phyloP scores from a whole-genome alignment of 345 rosid species.

The Physaria fendleri region DNA sequence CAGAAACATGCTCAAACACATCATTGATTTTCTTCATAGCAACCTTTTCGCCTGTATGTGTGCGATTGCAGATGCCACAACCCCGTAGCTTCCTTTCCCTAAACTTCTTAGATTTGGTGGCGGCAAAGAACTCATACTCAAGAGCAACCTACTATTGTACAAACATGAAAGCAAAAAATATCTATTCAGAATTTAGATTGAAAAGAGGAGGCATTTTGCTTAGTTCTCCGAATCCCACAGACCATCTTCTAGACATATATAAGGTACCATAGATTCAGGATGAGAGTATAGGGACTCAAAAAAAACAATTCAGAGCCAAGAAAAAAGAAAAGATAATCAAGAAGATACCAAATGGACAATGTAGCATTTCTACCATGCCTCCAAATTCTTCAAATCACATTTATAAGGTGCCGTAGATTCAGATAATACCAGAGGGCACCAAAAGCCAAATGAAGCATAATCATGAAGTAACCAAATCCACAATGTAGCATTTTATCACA shows the following conservation, averaged over 20 bases:
- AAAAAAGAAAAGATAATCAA: not conserved
- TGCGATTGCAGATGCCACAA: slow-evolving; percentile 88
- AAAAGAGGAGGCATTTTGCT: not conserved
- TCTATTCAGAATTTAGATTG: not conserved
- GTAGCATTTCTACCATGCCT: not conserved
- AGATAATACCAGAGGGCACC: not conserved
- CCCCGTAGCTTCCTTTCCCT: slow-evolving; percentile 98
- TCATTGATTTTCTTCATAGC: slow-evolving; percentile 96
- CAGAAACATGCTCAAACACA: slow-evolving; percentile 97
- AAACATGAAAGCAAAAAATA: slow-evolving; percentile 1
- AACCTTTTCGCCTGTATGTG: slow-evolving; percentile 76
- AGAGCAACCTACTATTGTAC: slow-evolving; percentile 40
- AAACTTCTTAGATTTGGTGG: slow-evolving; percentile 90
- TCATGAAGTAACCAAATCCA: slow-evolving; percentile 2
- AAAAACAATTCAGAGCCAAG: not conserved
- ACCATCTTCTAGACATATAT: not conserved
- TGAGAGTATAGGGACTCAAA: not conserved
- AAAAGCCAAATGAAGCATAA: not conserved
- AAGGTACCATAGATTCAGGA: not conserved
- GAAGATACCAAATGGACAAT: slow-evolving; percentile 7
- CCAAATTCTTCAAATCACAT: not conserved
- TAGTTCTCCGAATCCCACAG: not conserved
- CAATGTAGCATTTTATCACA: not conserved
- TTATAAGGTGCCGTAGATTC: not conserved
- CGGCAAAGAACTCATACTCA: slow-evolving; percentile 78